Evolutionary conservation across 306 rosid species (phyloP), one percentile per base, ranked within the genome.

Genomic region (Carpinus fangiana): DNA sequence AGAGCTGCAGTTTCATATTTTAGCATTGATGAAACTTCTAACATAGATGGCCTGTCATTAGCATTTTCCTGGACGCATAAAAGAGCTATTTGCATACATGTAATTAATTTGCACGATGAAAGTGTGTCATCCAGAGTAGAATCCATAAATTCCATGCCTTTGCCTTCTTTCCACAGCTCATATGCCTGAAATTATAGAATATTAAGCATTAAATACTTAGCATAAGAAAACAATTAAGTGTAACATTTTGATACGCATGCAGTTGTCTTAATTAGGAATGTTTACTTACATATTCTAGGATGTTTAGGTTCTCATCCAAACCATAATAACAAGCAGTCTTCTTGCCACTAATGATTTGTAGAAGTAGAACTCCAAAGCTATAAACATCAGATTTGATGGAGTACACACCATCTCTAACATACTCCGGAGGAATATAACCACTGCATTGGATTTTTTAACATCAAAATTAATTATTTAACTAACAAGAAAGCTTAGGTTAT

Each of bases 261-360:
- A 0, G 14, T 26, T 26, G 21, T 13, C 2, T 28, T 28, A 28
- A 28, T 12, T 28, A 60, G 9, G 41, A 26, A n/a, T 9, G 7
- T 0, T 46, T n/a, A 36, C 64, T 11, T 23, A 74, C 31, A 28
- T 28, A 28, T 28, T 28, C 31, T 28, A 28, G 31, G 31, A 28
- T 28, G 31, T 28, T 28, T 28, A 28, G 31, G 2, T 2, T 28
- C 31, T 28, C 31, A 28, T 28, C 31, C 31, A 28, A 28, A 31
- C 34, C 34, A 31, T 31, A 31, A 4, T 2, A 3, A 1, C 9
- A 2, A 1, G 7, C 8, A 7, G 34, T 77, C 78, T 5, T 73
- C 28, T 34, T 80, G 18, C 87, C 87, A 73, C 91, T 80, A 38
- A 88, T 78, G 26, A 82, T 88, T 26, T 85, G 87, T 10, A 85